These are phyloP conservation scores for Russula ochroleuca DNA, from an alignment of 768 basidiomycete species.

Conservation along the genomic window DNA sequence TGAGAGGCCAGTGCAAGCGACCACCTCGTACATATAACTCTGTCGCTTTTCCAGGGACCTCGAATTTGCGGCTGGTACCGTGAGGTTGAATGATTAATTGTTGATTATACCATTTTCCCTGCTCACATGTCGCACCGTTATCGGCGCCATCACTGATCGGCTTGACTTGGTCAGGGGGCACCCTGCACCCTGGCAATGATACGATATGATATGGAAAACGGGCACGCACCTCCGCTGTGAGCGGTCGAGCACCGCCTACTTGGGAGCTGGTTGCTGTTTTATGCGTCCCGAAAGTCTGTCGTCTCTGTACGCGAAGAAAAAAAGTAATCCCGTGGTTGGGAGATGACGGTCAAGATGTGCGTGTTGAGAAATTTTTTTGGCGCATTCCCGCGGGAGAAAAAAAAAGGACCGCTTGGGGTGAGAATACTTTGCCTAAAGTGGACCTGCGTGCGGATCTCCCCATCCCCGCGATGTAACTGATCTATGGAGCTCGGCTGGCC, in stretches of 20 bases:
- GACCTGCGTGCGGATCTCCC: not conserved
- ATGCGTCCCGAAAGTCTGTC: not conserved
- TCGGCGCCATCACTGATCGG: not conserved
- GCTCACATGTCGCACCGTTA: conserved; percentile 23
- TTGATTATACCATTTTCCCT: conserved; percentile 25
- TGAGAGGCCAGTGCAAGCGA: conserved; percentile 27
- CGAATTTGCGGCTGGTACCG: conserved; percentile 27
- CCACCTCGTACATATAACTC: conserved; percentile 31
- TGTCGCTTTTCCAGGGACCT: conserved; percentile 29
- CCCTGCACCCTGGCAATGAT: conserved; percentile 31
- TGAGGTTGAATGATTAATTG: conserved; percentile 9
- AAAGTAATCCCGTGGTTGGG: not conserved
- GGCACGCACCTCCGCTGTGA: conserved; percentile 28
- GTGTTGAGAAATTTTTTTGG: not conserved
- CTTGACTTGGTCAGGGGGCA: conserved; percentile 29
- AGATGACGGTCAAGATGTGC: conserved; percentile 1
- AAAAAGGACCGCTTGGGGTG: not conserved
- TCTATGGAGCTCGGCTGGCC: conserved; percentile 6
- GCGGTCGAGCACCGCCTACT: not conserved
- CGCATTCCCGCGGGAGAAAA: too few species aligned
- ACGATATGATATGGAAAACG: conserved; percentile 28
- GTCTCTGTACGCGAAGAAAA: not conserved
- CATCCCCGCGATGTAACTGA: conserved; percentile 2
- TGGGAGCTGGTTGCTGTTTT: not conserved
- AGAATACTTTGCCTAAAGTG: not conserved